Base-by-base conservation (phyloP, 2,329 filamentous ascomycete genomes). In the Xylogone sp. region DNA sequence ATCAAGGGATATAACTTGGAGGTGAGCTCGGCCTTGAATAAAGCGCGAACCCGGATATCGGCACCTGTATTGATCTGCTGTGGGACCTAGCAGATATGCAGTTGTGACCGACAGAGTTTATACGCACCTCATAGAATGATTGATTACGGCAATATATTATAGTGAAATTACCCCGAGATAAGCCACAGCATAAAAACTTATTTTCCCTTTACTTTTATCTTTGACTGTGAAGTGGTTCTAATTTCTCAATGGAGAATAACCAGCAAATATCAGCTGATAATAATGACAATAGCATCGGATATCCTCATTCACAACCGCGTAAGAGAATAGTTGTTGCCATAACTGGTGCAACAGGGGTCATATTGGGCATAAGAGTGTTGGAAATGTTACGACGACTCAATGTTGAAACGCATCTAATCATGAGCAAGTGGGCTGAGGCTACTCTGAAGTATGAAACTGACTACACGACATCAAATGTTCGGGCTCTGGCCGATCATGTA, bases 311-410 rank as follows among this genome's bases (percentile, higher is more conserved):
- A 31, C 8, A 31, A 13, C 7, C 8, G 27, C 13, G 8, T 42
- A 31, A 62, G 24, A 59, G 65, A 8, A 75, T 78, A 46, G 67
- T 78, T 1, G 67, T 78, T 6, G 76, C 68, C 19, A 72, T 79
- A 43, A 78, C 76, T 1, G 76, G 75, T 2, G 75, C 76, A 1
- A 78, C 76, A 0, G 75, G 76, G 2, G 66, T 75, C 1, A 59
- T 68, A 2, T 64, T 72, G 6, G 75, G 68, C 1, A 73, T 78
- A 50, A 69, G 68, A 16, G 57, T 70, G 0, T 70, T 78, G 3
- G 61, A 66, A 7, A 62, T 65, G 2, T 68, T 79, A 0, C 70
- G 70, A 1, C 55, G 58, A 0, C 66, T 77, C 10, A 64, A 71
- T n/a, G 59, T 77, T 16, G 75, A 78, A 60, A 77, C 74, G 0